Evolutionary conservation across 2,329 filamentous ascomycete genomes (phyloP), one percentile per base, ranked within the genome.

Genomic region (Acephala macrosclerotiorum): DNA sequence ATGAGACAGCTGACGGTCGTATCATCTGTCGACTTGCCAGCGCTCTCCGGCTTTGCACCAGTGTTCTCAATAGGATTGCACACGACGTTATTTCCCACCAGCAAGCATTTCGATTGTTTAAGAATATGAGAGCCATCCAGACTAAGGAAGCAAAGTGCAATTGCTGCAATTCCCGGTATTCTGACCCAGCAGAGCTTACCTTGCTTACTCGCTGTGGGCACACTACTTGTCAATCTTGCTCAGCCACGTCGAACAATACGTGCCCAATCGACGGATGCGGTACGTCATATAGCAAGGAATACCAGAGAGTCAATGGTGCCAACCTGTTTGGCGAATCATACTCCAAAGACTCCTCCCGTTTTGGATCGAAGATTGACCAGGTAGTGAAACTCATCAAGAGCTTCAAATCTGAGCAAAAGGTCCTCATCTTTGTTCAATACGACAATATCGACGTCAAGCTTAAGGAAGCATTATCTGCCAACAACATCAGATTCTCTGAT

Each of bases 321-420:
- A 12, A 2, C 9, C 20, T 59, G 7, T 12, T 12, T 29, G 22
- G 36, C n/a, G 12, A 59, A 16, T 42, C 20, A 22, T 22, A 6
- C 11, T 22, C n/a, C 3, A 4, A 49, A 6, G 33, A 29, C 4
- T 74, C 25, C 61, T 62, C 4, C 73, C 9, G 72, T 35, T 77
- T 80, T 25, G 84, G 84, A 18, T 79, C 78, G 40, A 88, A 87
- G 70, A 66, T 87, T 1, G 77, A 81, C 35, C 76, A 77, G 6
- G 75, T 86, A 35, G 72, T 86, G 5, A 66, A 78, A 0, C 73
- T 87, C 2, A 76, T 88, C 26, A 55, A 70, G 0, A 40, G 59
- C n/a, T 25, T 49, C 20, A n/a, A 14, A 6, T 1, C n/a, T 2
- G 76, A 84, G 36, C 76, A 49, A 18, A 25, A 53, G 26, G 26